Evolutionary conservation across 1,284 basidiomycete genomes (phyloP).

Genomic region (Schizophyllum amplum): DNA sequence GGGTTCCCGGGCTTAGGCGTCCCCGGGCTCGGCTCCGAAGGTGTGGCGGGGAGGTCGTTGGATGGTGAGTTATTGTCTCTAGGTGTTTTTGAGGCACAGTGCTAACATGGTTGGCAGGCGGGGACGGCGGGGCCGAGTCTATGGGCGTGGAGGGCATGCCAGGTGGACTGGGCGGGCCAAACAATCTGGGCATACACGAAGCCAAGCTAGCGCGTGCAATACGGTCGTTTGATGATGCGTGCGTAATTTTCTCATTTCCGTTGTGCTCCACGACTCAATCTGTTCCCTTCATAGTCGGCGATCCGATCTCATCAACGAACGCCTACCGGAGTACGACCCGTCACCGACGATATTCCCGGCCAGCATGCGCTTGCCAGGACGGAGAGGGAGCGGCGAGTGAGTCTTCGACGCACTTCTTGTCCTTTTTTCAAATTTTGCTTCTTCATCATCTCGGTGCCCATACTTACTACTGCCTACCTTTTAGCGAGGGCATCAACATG

Average conservation of each 20-base stretch:
- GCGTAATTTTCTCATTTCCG: constrained; percentile 26
- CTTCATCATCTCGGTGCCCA: not conserved
- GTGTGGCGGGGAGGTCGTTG: not conserved
- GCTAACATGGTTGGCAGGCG: constrained; percentile 27
- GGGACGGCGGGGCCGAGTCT: constrained; percentile 27
- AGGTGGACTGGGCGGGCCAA: constrained; percentile 1
- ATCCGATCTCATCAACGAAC: constrained; percentile 90
- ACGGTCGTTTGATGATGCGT: constrained; percentile 89
- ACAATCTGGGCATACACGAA: constrained; percentile 29
- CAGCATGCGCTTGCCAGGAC: constrained; percentile 49
- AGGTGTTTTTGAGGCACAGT: no score
- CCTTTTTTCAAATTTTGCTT: no score
- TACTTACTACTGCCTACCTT: not conserved
- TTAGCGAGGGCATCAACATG: constrained; percentile 55
- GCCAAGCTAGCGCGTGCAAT: constrained; percentile 75
- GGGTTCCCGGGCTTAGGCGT: constrained; percentile 12
- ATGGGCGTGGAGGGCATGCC: constrained; percentile 30
- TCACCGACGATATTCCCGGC: constrained; percentile 42
- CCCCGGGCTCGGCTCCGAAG: not conserved
- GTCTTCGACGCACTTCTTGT: no score
- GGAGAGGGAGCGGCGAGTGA: constrained; percentile 35
- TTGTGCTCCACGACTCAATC: constrained; percentile 4
- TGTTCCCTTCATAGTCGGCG: constrained; percentile 50
- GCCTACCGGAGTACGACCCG: constrained; percentile 61
- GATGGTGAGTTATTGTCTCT: not conserved